Base-by-base conservation (phyloP, 805 yeast genomes). In the Teunomyces pallodes region DNA sequence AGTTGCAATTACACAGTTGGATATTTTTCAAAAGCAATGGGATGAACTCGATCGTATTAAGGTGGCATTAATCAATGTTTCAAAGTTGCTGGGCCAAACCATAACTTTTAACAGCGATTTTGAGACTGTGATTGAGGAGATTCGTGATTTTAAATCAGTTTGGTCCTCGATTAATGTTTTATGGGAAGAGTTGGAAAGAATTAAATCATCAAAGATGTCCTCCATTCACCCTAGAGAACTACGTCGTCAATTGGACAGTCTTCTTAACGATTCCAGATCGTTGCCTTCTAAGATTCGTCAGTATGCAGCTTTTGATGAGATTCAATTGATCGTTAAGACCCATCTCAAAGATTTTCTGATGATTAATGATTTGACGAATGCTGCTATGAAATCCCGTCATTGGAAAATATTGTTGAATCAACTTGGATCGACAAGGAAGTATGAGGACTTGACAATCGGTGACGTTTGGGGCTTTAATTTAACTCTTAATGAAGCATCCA, bases 291-390 rank as follows among this genome's bases (percentile, higher is more conserved):
- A 77, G 12, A 72, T 85, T 24, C 73, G 88, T 5, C 90, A 82
- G 51, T 86, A 87, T 60, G 70, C 82, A 0, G 90, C 91, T 0
- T 84, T 84, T 60, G 84, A 80, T 52, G 75, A 76, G 14, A 70
- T 84, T n/a, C 82, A 81, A 52, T 61, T 59, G 7, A 51, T 54
- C 1, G 61, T 86, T 7, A 78, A 77, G 42, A 60, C 61, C 1
- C 56, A 74, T 40, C 54, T 78, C 10, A 66, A 72, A 47, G 57
- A 74, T 27, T 60, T 68, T 33, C 61, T 76, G 1, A 36, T 74
- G 5, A 32, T 86, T 1, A 52, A 62, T 2, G 78, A 76, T 3
- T 64, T 89, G 47, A 79, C 76, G 47, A 77, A 82, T 3, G 85
- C 76, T 0, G 75, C 81, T 0, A 63, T 91, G 52, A 78, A 78